Base-by-base conservation (phyloP, 106 monocot species). In the Acorus gramineus region DNA sequence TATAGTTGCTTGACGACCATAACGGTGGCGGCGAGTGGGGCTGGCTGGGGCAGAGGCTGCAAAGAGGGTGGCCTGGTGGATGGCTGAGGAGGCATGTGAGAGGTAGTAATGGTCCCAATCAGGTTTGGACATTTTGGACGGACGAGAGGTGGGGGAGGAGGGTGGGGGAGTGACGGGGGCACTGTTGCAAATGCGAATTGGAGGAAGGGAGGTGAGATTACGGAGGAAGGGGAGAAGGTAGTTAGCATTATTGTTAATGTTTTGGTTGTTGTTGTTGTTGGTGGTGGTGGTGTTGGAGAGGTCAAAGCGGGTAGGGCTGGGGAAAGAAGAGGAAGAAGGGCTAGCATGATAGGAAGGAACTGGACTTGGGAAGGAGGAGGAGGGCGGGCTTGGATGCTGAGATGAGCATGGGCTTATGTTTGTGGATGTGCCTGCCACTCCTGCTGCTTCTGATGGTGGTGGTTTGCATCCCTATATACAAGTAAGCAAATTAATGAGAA, bases 91-190 rank as follows among this genome's bases (percentile, higher is more conserved):
- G 47, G 59, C 6, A 28, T 28, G 28, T 28, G 28, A 28, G 1
- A 28, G 28, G 28, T 28, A 28, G 62, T 56, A 71, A 11, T 77
- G 8, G 42, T 9, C 83, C 90, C 84, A 90, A 3, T 85, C 80
- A 0, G 80, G 80, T 49, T 71, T 84, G 70, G 62, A 76, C 5
- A 87, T 67, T 78, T 96, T 96, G 3, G 76, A 68, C 2, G 86
- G 95, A 9, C 87, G 71, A 7, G 92, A 84, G 28, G 28, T 28
- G 53, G 86, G 95, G 11, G 95, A 96, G 51, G 95, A 87, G 74
- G 87, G 90, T 3, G 90, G 95, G 11, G 95, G 95, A 8, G 85
- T 96, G 3, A 87, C 85, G 2, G 95, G 95, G 12, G 95, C 90
- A 53, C 90, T 90, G 67, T 73, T 90, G 59, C 90, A 96, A 68